Evolutionary conservation across 2,329 filamentous ascomycete species (phyloP).

Genomic region (Pseudocercospora crystallina): DNA sequence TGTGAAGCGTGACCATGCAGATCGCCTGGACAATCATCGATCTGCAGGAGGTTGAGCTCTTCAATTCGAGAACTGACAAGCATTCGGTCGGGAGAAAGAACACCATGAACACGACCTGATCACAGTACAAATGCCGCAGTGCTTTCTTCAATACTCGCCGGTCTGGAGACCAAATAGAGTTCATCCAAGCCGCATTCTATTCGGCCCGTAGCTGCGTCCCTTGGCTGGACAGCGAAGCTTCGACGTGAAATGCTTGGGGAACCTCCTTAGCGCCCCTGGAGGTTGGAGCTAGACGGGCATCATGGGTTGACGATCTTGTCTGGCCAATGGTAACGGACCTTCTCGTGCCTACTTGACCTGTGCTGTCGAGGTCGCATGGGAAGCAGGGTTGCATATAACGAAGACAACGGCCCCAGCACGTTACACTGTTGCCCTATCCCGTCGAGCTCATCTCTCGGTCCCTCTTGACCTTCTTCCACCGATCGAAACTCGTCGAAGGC

Average conservation of each 20-base stretch:
- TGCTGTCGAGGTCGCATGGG: constrained; percentile 11
- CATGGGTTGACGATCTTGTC: neutral
- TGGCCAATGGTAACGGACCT: neutral
- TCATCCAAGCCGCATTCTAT: constrained; percentile 7
- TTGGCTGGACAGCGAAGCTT: constrained; percentile 11
- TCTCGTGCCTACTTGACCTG: neutral
- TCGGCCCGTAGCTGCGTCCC: constrained; percentile 12
- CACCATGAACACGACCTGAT: too few species aligned
- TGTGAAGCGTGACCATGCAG: too few species aligned
- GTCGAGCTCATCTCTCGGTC: neutral
- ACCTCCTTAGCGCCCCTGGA: constrained; percentile 6
- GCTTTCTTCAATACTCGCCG: too few species aligned
- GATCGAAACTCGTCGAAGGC: neutral
- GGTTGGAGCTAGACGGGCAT: constrained; percentile 6
- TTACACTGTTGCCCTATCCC: neutral
- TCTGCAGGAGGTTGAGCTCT: too few species aligned
- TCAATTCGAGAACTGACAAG: too few species aligned
- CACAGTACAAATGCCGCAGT: too few species aligned
- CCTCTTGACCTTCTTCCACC: neutral
- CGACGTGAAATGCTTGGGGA: constrained; percentile 10
- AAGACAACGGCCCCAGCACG: neutral
- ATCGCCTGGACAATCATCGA: too few species aligned
- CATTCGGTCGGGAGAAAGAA: too few species aligned
- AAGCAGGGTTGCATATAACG: constrained; percentile 1
- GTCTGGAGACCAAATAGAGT: too few species aligned